These are phyloP conservation scores for Crithidia fasciculata DNA, from an alignment of 208 protist genomes.

Conservation along the genomic window DNA sequence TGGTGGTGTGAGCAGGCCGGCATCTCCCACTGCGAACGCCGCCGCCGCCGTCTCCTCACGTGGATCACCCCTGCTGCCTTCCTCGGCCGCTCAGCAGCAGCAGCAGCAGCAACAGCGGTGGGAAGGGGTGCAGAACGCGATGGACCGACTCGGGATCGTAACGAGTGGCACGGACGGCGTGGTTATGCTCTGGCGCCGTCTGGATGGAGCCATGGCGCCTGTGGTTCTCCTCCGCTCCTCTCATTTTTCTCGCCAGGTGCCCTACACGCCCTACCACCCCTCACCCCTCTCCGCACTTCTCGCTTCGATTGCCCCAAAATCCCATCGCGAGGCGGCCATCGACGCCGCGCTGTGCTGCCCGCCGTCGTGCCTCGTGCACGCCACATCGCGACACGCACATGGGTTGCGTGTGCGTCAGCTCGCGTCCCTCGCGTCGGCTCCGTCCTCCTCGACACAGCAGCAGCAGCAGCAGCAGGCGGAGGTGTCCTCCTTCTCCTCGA, in stretches of 20 bases:
- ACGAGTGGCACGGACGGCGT: conserved; percentile 55
- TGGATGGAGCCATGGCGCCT: conserved; percentile 36
- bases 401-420: conserved; percentile 31
- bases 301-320: conserved; percentile 11
- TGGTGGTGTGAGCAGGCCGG: background rate
- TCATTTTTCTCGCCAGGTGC: conserved; percentile 27
- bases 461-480: background rate
- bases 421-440: conserved; percentile 11
- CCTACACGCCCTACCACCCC: conserved; percentile 41
- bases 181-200: conserved; percentile 64
- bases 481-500: too few species aligned
- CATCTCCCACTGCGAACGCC: background rate
- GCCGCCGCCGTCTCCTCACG: background rate
- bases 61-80: background rate
- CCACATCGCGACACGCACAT: conserved; percentile 21
- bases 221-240: conserved; percentile 29
- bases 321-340: conserved; percentile 17
- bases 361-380: conserved; percentile 34
- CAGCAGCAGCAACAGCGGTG: background rate
- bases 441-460: background rate
- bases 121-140: conserved; percentile 32
- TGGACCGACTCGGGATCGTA: conserved; percentile 65
- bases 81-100: background rate
- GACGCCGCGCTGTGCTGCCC: conserved; percentile 33
- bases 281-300: conserved; percentile 30